Evolutionary conservation across 768 basidiomycete species (phyloP).

Genomic region (Hericium alpestre): DNA sequence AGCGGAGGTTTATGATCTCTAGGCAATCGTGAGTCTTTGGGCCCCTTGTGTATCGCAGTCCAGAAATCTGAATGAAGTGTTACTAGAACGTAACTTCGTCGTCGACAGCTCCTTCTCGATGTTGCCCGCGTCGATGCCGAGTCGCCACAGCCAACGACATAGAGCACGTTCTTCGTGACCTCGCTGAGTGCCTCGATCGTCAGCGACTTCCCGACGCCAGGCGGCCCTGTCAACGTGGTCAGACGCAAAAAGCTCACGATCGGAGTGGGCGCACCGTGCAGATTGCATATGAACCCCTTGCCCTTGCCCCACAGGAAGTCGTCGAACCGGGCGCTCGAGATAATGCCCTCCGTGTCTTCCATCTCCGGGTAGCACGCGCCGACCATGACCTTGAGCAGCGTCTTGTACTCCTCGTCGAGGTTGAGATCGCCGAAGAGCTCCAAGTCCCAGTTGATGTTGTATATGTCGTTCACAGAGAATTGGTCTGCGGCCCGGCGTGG

Average conservation of each 20-base stretch:
- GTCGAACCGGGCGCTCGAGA: not conserved
- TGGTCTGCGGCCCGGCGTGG: not conserved
- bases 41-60: conserved; percentile 6
- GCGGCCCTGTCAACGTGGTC: not conserved
- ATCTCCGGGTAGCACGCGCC: not conserved
- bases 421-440: not conserved
- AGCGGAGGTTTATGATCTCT: conserved; percentile 9
- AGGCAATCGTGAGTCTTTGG: conserved; percentile 65
- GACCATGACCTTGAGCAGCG: not conserved
- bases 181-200: conserved; percentile 18
- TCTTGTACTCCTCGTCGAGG: not conserved
- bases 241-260: too few species aligned
- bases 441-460: not conserved
- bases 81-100: conserved; percentile 91
- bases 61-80: not conserved
- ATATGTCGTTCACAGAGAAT: not conserved
- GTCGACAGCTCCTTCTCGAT: conserved; percentile 48
- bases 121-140: conserved; percentile 6
- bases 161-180: conserved; percentile 13
- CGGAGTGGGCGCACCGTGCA: not conserved
- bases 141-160: conserved; percentile 14
- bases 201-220: conserved; percentile 15
- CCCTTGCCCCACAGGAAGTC: not conserved
- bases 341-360: not conserved
- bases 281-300: not conserved